Conservation (phyloP, 805 yeast genomes). For the Tanozyma kutaoensis region DNA sequence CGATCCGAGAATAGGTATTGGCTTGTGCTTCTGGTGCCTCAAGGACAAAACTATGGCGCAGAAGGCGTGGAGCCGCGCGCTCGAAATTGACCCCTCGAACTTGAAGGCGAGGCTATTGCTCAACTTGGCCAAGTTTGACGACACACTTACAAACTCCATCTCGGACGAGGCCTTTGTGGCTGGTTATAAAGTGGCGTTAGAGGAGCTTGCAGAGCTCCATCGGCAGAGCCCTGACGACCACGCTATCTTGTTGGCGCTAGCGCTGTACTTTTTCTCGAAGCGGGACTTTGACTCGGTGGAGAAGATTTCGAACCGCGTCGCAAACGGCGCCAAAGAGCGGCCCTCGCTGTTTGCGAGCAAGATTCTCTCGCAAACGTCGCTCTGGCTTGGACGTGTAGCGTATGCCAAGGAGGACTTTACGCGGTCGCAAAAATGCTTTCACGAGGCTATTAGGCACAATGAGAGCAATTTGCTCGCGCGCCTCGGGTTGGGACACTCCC, state of each 20-base stretch:
- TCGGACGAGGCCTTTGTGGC: slow-evolving; percentile 49
- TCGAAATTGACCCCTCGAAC: slow-evolving; percentile 50
- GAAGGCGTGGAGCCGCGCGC: slow-evolving; percentile 70
- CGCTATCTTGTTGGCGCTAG: slow-evolving; percentile 44
- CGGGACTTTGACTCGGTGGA: slow-evolving; percentile 46
- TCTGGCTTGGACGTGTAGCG: slow-evolving; percentile 79
- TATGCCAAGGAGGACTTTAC: slow-evolving; percentile 47
- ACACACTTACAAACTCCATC: slow-evolving; percentile 40
- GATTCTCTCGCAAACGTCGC: slow-evolving; percentile 26
- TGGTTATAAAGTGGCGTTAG: slow-evolving; percentile 47
- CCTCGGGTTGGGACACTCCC: slow-evolving; percentile 79
- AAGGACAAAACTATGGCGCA: slow-evolving; percentile 68
- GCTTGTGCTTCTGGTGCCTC: slow-evolving; percentile 84
- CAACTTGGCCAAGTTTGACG: slow-evolving; percentile 56
- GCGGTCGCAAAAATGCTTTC: slow-evolving; percentile 61
- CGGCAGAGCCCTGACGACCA: slow-evolving; percentile 28
- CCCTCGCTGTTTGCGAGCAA: slow-evolving; percentile 14
- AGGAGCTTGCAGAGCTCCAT: slow-evolving; percentile 25
- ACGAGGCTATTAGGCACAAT: slow-evolving; percentile 54
- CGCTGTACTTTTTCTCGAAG: slow-evolving; percentile 60
- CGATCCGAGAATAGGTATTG: slow-evolving; percentile 91
- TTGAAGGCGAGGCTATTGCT: slow-evolving; percentile 52
- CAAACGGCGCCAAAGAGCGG: slow-evolving; percentile 9
- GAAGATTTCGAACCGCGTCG: slow-evolving; percentile 39
- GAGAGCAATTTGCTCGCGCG: slow-evolving; percentile 57